Percentiles rank a stretch among this genome's conserved stretches.
phyloP scores from a whole-genome alignment of 768 basidiomycete species.

The Mrakia hoshinonis region DNA sequence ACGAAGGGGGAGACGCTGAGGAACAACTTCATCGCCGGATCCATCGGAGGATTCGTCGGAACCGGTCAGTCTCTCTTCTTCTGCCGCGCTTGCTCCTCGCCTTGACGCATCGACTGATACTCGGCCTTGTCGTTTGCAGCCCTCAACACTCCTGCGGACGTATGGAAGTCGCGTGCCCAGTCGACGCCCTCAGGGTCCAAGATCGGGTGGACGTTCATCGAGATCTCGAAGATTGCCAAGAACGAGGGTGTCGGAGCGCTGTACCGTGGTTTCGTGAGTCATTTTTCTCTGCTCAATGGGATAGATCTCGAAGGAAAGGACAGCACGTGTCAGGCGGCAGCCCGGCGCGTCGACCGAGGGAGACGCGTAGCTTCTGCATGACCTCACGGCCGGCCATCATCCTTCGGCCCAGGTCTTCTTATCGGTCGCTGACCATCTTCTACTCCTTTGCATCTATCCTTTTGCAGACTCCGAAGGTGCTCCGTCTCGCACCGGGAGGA shows the following conservation, averaged over 20 bases:
- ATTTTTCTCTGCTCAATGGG: background rate
- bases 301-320: background rate
- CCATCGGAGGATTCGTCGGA: slow-evolving; percentile 66
- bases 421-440: background rate
- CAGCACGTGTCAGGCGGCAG: too few relatives aligned
- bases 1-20: slow-evolving; percentile 59
- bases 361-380: too few relatives aligned
- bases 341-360: too few relatives aligned
- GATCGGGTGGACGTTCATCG: slow-evolving; percentile 42
- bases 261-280: slow-evolving; percentile 76
- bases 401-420: background rate
- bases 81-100: slow-evolving; percentile 39
- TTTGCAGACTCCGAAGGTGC: slow-evolving; percentile 61
- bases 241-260: slow-evolving; percentile 79
- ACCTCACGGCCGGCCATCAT: background rate
- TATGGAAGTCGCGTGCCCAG: slow-evolving; percentile 94
- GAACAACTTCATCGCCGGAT: slow-evolving; percentile 88
- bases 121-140: slow-evolving; percentile 55
- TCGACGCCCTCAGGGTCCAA: slow-evolving; percentile 50
- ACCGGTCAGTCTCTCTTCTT: background rate
- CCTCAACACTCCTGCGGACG: slow-evolving; percentile 79
- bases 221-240: slow-evolving; percentile 64
- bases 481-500: slow-evolving; percentile 89
- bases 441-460: too few relatives aligned
- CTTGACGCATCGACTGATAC: background rate